Base-by-base conservation (phyloP, 192 early-diverging fungal species). In the Backusella mclennaniae region DNA sequence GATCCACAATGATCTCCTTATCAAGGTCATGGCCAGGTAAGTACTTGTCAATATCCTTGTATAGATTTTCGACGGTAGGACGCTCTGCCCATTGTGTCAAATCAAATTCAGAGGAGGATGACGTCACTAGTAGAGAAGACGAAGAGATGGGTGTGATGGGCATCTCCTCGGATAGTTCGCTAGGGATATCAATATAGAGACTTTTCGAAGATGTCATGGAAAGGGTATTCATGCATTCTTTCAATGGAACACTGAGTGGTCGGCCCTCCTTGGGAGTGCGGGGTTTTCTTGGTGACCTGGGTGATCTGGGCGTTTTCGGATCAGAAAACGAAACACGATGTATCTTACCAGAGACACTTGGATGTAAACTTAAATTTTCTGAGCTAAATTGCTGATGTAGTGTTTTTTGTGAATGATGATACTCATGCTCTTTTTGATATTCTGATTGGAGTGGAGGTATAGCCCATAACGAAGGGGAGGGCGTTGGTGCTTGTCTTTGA, bases 1-100 rank as follows among this genome's bases (percentile, higher is more conserved):
- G 56, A 6, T 75, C 69, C 36, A 74, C 89, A 19, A 90, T 84
- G 70, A 93, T 92, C 14, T 87, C 90, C 15, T 44, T 44, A 14
- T 44, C 42, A 44, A 44, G 42, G 17, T 44, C 42, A 44, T 44
- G 42, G 15, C 84, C 88, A n/a, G 92, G 92, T 75, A 94, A 92
- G 73, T 90, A 94, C 75, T 87, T 82, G 41, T 92, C 91, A 66
- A 93, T 82, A 76, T 93, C 85, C 53, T 92, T 86, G 33, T 85
- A 86, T 53, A 94, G 84, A 52, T 86, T 85, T 36, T 93, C 91
- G 7, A 90, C 82, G 0, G 91, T 88, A 15, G 93, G 93, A 21
- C 93, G 85, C 26, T 85, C 85, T 11, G 81, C 81, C 88, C 86
- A 89, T 71, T 76, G 42, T 0, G 53, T 56, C 2, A 26, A 7